Conservation (phyloP, 129 eudicot genomes). For the Pulicaria dysenterica region DNA sequence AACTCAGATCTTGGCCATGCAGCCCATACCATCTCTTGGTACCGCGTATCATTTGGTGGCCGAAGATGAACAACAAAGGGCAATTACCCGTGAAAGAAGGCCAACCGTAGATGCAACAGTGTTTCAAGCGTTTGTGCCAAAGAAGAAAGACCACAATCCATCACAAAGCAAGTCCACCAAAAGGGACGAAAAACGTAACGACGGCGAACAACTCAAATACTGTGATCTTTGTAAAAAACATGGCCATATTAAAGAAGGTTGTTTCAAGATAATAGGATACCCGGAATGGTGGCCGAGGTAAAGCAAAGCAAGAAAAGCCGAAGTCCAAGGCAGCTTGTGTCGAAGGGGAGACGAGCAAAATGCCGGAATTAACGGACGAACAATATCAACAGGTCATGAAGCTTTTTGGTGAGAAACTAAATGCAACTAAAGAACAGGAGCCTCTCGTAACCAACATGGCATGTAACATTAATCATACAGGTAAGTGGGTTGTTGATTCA, state of each 20-base stretch:
- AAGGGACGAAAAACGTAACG: not conserved
- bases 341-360: not conserved
- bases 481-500: no score
- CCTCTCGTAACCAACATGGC: not conserved
- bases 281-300: no score
- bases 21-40: not conserved
- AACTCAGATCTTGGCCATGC: not conserved
- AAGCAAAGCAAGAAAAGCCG: not conserved
- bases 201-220: not conserved
- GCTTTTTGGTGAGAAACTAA: not conserved
- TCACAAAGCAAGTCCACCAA: not conserved
- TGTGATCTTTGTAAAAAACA: not conserved
- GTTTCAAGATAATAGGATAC: not conserved
- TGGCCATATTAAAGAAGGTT: constrained; percentile 8
- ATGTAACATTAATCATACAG: not conserved
- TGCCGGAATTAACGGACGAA: not conserved
- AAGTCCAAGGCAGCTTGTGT: not conserved
- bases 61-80: constrained; percentile 18
- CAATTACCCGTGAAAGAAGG: no score
- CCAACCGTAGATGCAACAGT: not conserved
- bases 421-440: not conserved
- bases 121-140: not conserved
- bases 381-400: not conserved
- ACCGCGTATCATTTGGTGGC: not conserved
- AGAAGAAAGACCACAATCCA: not conserved